Evolutionary conservation across 176 grass and related monocot genomes (phyloP).

Genomic region (Lolium rigidum): DNA sequence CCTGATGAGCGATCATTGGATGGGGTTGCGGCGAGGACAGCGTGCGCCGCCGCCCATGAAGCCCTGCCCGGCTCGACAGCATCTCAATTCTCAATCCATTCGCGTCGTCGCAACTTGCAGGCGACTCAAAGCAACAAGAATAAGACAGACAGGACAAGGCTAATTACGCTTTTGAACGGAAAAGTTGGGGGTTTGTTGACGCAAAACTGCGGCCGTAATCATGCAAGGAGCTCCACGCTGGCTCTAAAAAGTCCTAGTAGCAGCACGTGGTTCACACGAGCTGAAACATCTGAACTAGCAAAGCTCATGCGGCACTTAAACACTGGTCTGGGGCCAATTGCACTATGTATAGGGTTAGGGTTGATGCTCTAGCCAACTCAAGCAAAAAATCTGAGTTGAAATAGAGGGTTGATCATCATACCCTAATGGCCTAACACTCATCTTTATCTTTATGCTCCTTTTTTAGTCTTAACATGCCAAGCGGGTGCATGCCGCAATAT

Average conservation of each 20-base stretch:
- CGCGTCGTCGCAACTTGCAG: neutral
- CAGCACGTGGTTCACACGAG: constrained; percentile 4
- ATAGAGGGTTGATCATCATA: no score
- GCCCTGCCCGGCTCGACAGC: constrained; percentile 40
- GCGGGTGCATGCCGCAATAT: no score
- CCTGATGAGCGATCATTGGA: constrained; percentile 42
- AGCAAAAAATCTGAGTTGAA: no score
- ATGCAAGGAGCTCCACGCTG: constrained; percentile 43
- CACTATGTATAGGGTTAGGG: no score
- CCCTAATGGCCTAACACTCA: no score
- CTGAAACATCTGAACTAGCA: neutral
- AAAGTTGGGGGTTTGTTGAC: constrained; percentile 29
- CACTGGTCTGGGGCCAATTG: no score
- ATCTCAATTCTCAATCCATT: constrained; percentile 21
- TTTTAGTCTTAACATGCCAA: no score
- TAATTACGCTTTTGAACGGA: constrained; percentile 12
- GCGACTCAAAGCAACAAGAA: neutral
- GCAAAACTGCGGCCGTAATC: constrained; percentile 50
- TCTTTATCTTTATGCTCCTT: no score
- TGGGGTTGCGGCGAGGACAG: constrained; percentile 27
- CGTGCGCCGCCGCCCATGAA: constrained; percentile 42
- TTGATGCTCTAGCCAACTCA: no score
- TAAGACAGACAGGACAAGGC: constrained; percentile 19
- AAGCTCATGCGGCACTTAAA: neutral
- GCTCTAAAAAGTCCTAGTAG: neutral